These are phyloP conservation scores for Zarea fungicola DNA, from an alignment of 2,329 filamentous ascomycete genomes.

Conservation along the genomic window DNA sequence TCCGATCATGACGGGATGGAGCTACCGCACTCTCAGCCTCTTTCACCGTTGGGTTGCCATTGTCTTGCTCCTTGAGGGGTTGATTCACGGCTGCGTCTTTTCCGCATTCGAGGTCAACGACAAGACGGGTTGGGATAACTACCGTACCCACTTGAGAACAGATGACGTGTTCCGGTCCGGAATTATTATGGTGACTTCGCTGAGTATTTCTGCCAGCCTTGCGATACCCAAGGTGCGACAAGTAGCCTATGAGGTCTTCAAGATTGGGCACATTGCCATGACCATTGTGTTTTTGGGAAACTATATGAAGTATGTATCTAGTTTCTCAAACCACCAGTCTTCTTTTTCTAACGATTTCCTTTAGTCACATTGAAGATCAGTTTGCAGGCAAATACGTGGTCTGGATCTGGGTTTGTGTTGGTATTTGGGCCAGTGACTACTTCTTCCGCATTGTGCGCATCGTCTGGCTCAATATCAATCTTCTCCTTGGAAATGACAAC, in stretches of 20 bases:
- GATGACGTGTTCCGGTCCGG: slow-evolving; percentile 2
- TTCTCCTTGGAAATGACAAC: slow-evolving; percentile 24
- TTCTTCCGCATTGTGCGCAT: slow-evolving; percentile 35
- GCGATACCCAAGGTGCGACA: slow-evolving; percentile 15
- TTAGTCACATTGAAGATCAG: slow-evolving; percentile 16
- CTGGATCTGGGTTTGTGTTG: slow-evolving; percentile 34
- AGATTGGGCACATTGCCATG: slow-evolving; percentile 40
- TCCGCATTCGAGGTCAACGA: slow-evolving; percentile 18
- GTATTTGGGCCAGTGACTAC: slow-evolving; percentile 41
- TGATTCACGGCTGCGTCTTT: slow-evolving; percentile 40
- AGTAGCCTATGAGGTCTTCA: slow-evolving; percentile 38
- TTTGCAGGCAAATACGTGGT: slow-evolving; percentile 17
- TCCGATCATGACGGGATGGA: slow-evolving; percentile 59
- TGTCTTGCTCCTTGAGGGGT: slow-evolving; percentile 50
- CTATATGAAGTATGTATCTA: slow-evolving; percentile 37
- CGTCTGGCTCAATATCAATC: slow-evolving; percentile 26
- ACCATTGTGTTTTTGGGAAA: slow-evolving; percentile 39
- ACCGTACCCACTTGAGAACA: neutral
- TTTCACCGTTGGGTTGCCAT: slow-evolving; percentile 60
- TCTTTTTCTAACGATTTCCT: neutral
- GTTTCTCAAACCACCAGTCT: neutral
- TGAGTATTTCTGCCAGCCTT: slow-evolving; percentile 10
- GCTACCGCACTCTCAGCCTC: slow-evolving; percentile 55
- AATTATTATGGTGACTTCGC: slow-evolving; percentile 8
- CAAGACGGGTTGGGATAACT: slow-evolving; percentile 13